Evolutionary conservation across 371 early-diverging fungal genomes (phyloP).

Genomic region (Haplosporangium sp.): DNA sequence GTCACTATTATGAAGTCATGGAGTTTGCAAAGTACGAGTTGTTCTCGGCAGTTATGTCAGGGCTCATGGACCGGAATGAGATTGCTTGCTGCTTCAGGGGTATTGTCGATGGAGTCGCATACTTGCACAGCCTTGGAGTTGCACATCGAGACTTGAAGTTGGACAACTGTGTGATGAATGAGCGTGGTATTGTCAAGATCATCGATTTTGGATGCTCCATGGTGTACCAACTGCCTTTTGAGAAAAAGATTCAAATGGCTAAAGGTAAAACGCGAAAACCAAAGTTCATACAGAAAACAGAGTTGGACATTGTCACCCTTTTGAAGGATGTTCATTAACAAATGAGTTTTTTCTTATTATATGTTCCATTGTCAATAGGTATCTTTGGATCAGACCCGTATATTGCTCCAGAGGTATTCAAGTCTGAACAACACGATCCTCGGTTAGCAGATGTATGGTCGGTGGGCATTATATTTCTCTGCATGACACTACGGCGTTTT

Average conservation of each 20-base stretch:
- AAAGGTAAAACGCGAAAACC: slow-evolving; percentile 59
- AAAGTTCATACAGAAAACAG: not conserved
- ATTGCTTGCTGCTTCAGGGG: slow-evolving; percentile 80
- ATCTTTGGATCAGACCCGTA: slow-evolving; percentile 91
- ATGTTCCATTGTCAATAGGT: slow-evolving; percentile 58
- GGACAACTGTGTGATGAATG: slow-evolving; percentile 86
- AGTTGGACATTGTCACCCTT: not conserved
- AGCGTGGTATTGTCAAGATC: slow-evolving; percentile 81
- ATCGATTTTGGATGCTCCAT: slow-evolving; percentile 95
- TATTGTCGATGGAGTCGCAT: slow-evolving; percentile 77
- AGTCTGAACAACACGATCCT: slow-evolving; percentile 69
- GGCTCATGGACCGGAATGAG: slow-evolving; percentile 74
- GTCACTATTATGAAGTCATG: slow-evolving; percentile 76
- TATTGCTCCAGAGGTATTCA: slow-evolving; percentile 92
- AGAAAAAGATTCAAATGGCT: slow-evolving; percentile 62
- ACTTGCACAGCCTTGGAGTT: slow-evolving; percentile 81
- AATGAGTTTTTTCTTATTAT: not conserved
- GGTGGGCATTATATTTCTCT: slow-evolving; percentile 81
- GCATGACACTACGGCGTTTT: slow-evolving; percentile 80
- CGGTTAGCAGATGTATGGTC: slow-evolving; percentile 83
- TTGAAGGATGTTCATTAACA: not conserved
- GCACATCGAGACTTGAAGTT: slow-evolving; percentile 91
- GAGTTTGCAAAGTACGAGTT: slow-evolving; percentile 85
- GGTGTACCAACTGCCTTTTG: slow-evolving; percentile 80
- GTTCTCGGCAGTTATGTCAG: slow-evolving; percentile 76